A percentile compares a stretch with the other conserved stretches of the same genome.
Evolutionary conservation across 1,284 basidiomycete species (phyloP).

Genomic region (Malassezia arunalokei): DNA sequence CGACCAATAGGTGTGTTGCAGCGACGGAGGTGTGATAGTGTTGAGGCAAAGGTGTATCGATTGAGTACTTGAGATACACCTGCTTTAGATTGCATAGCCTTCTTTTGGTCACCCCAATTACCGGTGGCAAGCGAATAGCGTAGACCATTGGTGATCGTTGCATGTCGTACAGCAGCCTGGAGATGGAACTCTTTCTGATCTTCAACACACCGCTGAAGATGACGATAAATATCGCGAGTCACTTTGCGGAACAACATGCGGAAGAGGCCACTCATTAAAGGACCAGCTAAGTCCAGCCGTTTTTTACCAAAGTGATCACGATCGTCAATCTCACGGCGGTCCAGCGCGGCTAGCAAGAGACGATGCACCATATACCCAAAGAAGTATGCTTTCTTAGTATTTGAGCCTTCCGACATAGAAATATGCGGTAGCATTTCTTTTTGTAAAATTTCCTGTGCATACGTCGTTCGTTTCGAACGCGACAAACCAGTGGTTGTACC

Average conservation of each 20-base stretch:
- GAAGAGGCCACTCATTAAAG: constrained; percentile 85
- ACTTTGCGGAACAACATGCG: constrained; percentile 94
- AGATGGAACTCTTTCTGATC: constrained; percentile 91
- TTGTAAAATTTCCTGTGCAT: constrained; percentile 93
- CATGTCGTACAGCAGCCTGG: constrained; percentile 76
- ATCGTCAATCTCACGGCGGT: constrained; percentile 89
- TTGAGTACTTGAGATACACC: constrained; percentile 98
- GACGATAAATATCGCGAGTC: constrained; percentile 90
- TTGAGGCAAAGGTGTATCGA: constrained; percentile 95
- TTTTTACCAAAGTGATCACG: constrained; percentile 99
- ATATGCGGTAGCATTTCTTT: constrained; percentile 98
- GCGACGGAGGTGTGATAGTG: constrained; percentile 89
- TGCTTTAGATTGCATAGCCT: constrained; percentile 86
- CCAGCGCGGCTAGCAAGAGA: constrained; percentile 78
- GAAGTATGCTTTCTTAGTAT: constrained; percentile 98
- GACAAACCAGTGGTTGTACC: constrained; percentile 88
- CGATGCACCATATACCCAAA: constrained; percentile 99
- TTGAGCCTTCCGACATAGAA: constrained; percentile 86
- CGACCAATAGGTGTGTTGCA: constrained; percentile 96
- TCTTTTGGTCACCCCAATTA: constrained; percentile 97
- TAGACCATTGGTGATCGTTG: constrained; percentile 92
- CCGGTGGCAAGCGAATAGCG: constrained; percentile 97
- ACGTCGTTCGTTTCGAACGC: constrained; percentile 78
- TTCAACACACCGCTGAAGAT: constrained; percentile 90
- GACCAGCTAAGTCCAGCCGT: constrained; percentile 87